A percentile compares a stretch with the other conserved stretches of the same genome.
These are phyloP conservation scores for Linaria vulgaris DNA, from an alignment of 257 asterid species.

Conservation along the genomic window DNA sequence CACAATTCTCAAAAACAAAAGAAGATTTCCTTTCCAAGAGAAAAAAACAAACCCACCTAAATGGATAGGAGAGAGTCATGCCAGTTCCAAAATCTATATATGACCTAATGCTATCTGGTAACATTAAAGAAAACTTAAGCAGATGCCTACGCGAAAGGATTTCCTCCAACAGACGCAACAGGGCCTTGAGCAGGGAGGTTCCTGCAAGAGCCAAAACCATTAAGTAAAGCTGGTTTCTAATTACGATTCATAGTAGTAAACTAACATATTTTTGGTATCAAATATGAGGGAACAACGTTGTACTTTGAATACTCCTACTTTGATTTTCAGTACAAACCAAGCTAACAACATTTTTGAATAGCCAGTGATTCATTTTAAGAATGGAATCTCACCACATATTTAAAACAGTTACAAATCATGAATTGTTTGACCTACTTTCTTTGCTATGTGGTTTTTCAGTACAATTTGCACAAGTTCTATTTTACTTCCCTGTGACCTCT, in stretches of 20 bases:
- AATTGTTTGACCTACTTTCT: no score
- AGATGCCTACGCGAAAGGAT: constrained; percentile 62
- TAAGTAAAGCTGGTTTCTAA: constrained; percentile 3
- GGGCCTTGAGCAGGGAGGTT: constrained; percentile 57
- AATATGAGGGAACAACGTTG: no score
- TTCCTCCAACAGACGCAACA: constrained; percentile 67
- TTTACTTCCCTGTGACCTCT: no score
- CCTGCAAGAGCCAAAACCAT: constrained; percentile 47
- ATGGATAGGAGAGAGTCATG: constrained; percentile 14
- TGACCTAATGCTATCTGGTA: neutral
- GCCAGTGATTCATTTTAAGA: no score
- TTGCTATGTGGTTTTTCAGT: no score
- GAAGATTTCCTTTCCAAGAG: constrained; percentile 9
- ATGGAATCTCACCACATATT: no score
- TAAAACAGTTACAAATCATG: no score
- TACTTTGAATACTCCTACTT: no score
- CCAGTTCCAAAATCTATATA: constrained; percentile 13
- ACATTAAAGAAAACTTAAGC: neutral
- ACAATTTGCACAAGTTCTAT: no score
- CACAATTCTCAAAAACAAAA: constrained; percentile 11
- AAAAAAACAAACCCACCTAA: constrained; percentile 11
- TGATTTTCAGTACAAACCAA: no score
- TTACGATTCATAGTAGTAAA: neutral
- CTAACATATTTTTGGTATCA: no score
- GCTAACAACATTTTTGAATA: no score